Evolutionary conservation across 768 basidiomycete genomes (phyloP).

Genomic region (Tricholoma bakamatsutake): DNA sequence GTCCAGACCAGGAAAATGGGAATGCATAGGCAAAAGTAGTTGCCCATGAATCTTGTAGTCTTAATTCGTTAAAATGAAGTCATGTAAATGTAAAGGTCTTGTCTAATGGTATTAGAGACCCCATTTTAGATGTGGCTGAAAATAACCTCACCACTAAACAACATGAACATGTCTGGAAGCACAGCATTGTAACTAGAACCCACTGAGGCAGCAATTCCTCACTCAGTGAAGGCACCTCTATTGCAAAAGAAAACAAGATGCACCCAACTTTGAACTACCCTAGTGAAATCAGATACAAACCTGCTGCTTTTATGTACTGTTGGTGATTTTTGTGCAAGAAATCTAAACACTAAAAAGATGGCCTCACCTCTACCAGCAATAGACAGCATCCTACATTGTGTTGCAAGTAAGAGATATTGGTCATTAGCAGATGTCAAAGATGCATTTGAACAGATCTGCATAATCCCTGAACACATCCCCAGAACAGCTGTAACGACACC

Average conservation of each 20-base stretch:
- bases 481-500: slow-evolving; percentile 6
- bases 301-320: neutral
- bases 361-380: slow-evolving; percentile 5
- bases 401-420: neutral
- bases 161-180: neutral
- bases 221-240: neutral
- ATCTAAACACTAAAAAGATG: slow-evolving; percentile 8
- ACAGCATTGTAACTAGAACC: neutral
- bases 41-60: neutral
- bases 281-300: slow-evolving; percentile 1
- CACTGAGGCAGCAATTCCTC: neutral
- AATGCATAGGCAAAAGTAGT: neutral
- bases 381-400: slow-evolving; percentile 3
- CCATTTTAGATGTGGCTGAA: neutral
- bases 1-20: neutral
- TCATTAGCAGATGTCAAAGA: slow-evolving; percentile 4
- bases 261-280: too few relatives aligned
- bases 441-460: slow-evolving; percentile 9
- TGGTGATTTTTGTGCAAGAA: neutral
- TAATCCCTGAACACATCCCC: slow-evolving; percentile 4
- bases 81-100: neutral
- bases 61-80: neutral
- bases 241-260: slow-evolving; percentile 18
- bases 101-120: neutral
- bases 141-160: neutral